Base-by-base conservation (phyloP, 2,329 filamentous ascomycete species). In the Aspergillus aculeatus region DNA sequence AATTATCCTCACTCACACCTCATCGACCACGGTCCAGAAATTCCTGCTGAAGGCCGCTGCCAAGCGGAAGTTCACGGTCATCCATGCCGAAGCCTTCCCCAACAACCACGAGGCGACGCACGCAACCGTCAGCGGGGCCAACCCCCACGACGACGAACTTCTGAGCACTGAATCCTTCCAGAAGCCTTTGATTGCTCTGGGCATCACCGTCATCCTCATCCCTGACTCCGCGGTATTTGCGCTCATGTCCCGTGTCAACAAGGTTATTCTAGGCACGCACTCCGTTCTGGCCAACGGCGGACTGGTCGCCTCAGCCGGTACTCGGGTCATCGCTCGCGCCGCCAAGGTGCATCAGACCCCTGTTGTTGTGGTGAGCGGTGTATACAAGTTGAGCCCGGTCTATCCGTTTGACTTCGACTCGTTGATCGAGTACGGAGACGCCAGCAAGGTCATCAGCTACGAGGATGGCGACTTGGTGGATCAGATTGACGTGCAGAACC, bases 201-300 rank as follows among this genome's bases (percentile, higher is more conserved):
- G 93, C 26, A 90, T 96, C 57, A 89, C 86, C 1, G 89, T 96
- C 47, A 90, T 97, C 67, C 84, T 91, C 61, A 88, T 98, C 57
- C 87, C 91, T 48, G 93, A 96, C 75, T 89, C 88, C 7, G 90
- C 92, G 10, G 84, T 96, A 56, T 96, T 93, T 79, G 92, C 93
- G 1, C 90, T 98, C 69, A 98, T 99, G 91, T 90, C 93, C 9
- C 87, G 90, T 61, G 91, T 97, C 68, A 96, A 94, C 82, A 97
- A 97, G 79, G 94, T 99, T 62, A 90, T 99, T 52, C 82, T 99
- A 6, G 89, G 90, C 12, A 94, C 94, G 5, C 89, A 93, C 70
- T 89, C 90, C 3, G 91, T 99, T 29, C 86, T 96, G 50, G 91
- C 91, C 53, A 95, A 96, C 69, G 95, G 95, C 54, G 90, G 90